phyloP scores from a whole-genome alignment of 2,329 filamentous ascomycete genomes.

The Hypoxylon sp. region DNA sequence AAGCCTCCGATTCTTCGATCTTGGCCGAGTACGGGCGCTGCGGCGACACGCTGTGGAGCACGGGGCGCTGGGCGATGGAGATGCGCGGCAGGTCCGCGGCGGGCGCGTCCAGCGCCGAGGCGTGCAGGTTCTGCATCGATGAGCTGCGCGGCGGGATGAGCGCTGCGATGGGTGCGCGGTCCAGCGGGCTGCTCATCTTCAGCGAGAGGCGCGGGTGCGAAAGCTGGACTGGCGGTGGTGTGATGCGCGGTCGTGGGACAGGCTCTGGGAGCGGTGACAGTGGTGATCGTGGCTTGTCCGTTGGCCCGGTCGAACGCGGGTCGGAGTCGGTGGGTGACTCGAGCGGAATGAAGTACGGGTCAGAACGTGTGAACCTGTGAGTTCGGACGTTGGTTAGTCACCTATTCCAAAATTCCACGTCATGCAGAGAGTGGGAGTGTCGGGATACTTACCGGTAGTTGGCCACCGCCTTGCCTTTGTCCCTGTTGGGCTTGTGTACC shows the following conservation, averaged over 20 bases:
- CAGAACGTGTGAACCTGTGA: not conserved
- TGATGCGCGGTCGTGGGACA: not conserved
- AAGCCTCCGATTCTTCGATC: not conserved
- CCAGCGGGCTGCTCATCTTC: constrained; percentile 12
- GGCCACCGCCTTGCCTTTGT: not conserved
- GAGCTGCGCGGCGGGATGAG: constrained; percentile 29
- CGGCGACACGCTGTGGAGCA: not conserved
- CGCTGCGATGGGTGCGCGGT: not conserved
- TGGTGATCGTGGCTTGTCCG: not conserved
- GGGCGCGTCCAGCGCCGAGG: constrained; percentile 10
- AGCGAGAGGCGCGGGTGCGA: not conserved
- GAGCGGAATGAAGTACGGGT: constrained; percentile 5
- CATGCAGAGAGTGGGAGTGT: not conserved
- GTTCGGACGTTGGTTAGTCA: constrained; percentile 15
- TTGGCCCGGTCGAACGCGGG: not conserved
- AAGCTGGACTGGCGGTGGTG: not conserved
- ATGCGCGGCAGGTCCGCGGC: constrained; percentile 9
- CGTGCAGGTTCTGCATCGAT: not conserved
- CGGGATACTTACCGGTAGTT: constrained; percentile 22
- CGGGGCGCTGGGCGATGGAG: not conserved
- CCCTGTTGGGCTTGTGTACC: not conserved
- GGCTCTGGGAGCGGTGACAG: not conserved
- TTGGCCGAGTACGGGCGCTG: not conserved
- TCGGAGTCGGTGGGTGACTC: not conserved
- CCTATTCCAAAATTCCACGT: not conserved